Conservation (phyloP, 805 yeast species). For the Kodamaea nitidulidarum region DNA sequence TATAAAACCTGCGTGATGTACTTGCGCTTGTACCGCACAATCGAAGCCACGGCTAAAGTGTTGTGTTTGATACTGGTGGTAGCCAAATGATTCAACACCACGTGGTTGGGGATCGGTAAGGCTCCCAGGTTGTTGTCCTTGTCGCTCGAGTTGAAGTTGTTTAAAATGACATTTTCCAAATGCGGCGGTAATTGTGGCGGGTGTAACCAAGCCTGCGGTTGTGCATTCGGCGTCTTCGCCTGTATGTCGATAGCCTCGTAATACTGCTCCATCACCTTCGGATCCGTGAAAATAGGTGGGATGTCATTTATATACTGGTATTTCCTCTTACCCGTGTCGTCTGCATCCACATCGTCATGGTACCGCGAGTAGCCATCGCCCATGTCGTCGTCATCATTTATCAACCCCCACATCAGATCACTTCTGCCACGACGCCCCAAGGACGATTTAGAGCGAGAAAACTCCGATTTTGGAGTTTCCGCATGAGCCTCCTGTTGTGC, state of each 20-base stretch:
- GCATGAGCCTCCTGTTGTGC: slow-evolving; percentile 7
- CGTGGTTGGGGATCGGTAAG: slow-evolving; percentile 90
- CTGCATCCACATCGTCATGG: slow-evolving; percentile 48
- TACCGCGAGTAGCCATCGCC: slow-evolving; percentile 77
- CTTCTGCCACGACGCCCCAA: slow-evolving; percentile 34
- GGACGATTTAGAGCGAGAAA: slow-evolving; percentile 17
- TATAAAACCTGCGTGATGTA: slow-evolving; percentile 89
- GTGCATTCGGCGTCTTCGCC: slow-evolving; percentile 51
- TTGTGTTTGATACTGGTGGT: slow-evolving; percentile 92
- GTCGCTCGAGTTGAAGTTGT: slow-evolving; percentile 56
- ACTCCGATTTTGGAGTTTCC: slow-evolving; percentile 13
- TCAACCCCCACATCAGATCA: slow-evolving; percentile 61
- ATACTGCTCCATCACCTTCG: slow-evolving; percentile 83
- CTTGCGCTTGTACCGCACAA: slow-evolving; percentile 81
- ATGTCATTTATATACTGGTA: slow-evolving; percentile 58
- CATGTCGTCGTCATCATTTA: slow-evolving; percentile 74
- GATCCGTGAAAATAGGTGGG: slow-evolving; percentile 82
- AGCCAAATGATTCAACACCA: slow-evolving; percentile 90
- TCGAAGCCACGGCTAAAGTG: slow-evolving; percentile 88
- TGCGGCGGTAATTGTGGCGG: slow-evolving; percentile 98
- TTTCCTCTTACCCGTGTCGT: slow-evolving; percentile 11
- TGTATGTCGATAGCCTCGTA: slow-evolving; percentile 71
- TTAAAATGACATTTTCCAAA: slow-evolving; percentile 86
- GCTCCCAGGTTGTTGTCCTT: slow-evolving; percentile 84
- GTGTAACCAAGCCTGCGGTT: slow-evolving; percentile 66